A percentile compares a stretch with the other conserved stretches of the same genome.
Conservation (phyloP, 2,329 filamentous ascomycete genomes). For the Macrophomina tecta region DNA sequence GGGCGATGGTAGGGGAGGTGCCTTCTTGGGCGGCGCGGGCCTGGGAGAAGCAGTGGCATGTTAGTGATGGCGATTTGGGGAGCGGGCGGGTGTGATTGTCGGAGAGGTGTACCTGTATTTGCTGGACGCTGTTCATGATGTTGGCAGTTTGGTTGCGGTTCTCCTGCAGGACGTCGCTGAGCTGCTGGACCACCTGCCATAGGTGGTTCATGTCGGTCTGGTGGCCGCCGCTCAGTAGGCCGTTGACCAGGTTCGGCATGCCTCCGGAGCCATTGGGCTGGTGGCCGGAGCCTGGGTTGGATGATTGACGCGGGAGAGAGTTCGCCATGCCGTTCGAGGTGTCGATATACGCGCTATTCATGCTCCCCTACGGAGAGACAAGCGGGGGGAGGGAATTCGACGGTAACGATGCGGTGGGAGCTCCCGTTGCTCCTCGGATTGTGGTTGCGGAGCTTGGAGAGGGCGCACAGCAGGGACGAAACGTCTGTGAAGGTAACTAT, state of each 20-base stretch:
- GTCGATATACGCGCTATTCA: conserved; percentile 31
- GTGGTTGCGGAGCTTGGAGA: conserved; percentile 5
- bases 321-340: conserved; percentile 31
- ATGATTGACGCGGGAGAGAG: conserved; percentile 41
- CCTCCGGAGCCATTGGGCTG: conserved; percentile 43
- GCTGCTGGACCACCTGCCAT: conserved; percentile 49
- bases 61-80: background rate
- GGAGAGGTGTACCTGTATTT: conserved; percentile 29
- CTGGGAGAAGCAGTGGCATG: conserved; percentile 28
- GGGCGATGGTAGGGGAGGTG: conserved; percentile 37
- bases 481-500: no score
- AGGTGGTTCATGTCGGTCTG: conserved; percentile 52
- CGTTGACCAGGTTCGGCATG: conserved; percentile 46
- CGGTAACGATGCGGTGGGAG: background rate
- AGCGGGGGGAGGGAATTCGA: background rate
- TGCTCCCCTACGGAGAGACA: conserved; percentile 1
- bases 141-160: conserved; percentile 46
- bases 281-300: conserved; percentile 37
- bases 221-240: conserved; percentile 46
- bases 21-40: conserved; percentile 43
- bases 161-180: conserved; percentile 47
- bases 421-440: background rate
- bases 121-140: conserved; percentile 47
- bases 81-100: background rate
- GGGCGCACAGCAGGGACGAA: background rate